Evolutionary conservation across 1,284 basidiomycete genomes (phyloP).

Genomic region (Ceratobasidium sp.): DNA sequence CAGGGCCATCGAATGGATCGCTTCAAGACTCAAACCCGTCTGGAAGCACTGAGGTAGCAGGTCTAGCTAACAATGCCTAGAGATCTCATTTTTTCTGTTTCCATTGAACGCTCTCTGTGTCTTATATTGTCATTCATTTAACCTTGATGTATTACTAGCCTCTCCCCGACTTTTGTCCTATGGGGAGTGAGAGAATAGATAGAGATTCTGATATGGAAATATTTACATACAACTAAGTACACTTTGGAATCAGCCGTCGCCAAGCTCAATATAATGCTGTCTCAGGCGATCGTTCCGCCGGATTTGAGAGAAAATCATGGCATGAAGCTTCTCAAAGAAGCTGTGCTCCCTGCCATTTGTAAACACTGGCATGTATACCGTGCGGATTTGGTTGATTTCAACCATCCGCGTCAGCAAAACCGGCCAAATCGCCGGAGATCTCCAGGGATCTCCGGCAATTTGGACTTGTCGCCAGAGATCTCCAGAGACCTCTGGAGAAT

Average conservation of each 20-base stretch:
- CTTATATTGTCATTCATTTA: not conserved
- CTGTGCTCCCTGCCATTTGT: not conserved
- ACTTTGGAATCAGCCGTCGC: too few relatives aligned
- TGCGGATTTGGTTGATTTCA: conserved; percentile 57
- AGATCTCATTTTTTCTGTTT: not conserved
- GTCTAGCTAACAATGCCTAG: not conserved
- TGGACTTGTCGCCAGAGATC: too few relatives aligned
- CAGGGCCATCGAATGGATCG: not conserved
- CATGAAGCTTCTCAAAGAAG: not conserved
- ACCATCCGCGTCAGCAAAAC: conserved; percentile 50
- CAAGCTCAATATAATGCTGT: not conserved
- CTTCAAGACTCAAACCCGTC: not conserved
- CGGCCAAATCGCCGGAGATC: too few relatives aligned
- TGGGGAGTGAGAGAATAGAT: not conserved
- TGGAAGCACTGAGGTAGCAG: not conserved
- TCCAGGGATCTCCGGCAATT: too few relatives aligned
- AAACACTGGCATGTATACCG: conserved; percentile 52
- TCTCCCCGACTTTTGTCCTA: not conserved
- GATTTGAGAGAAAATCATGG: not conserved
- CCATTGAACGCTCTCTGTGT: not conserved
- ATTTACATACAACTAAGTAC: too few relatives aligned
- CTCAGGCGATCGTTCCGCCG: not conserved
- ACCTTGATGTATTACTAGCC: not conserved
- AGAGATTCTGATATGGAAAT: too few relatives aligned
- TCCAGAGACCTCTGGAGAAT: too few relatives aligned